Percentiles rank a stretch among this genome's conserved stretches.
These are phyloP conservation scores for Fusarium coicis DNA, from an alignment of 2,329 filamentous ascomycete genomes.

Conservation along the genomic window DNA sequence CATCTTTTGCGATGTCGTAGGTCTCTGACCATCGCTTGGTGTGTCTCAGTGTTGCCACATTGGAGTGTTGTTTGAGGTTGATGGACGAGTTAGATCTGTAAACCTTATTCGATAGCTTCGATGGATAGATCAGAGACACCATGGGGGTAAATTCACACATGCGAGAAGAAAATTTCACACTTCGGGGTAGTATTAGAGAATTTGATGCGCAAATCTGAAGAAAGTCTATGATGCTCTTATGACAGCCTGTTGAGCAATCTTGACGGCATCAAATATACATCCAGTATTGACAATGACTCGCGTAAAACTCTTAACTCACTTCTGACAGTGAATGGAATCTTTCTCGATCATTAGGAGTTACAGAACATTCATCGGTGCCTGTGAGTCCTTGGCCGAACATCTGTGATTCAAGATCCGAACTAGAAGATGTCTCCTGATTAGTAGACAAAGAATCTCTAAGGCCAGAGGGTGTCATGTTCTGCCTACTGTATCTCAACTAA, in stretches of 20 bases:
- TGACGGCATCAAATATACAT: background rate
- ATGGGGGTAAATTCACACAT: background rate
- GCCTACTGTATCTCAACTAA: background rate
- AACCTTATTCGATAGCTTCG: background rate
- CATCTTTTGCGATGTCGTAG: slow-evolving; percentile 28
- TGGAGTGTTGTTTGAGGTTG: too few relatives aligned
- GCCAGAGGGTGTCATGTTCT: fast-evolving
- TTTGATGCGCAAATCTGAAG: too few relatives aligned
- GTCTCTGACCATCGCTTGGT: slow-evolving; percentile 17
- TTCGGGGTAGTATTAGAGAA: background rate
- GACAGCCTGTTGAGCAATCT: background rate
- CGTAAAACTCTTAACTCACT: background rate
- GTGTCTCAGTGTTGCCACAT: slow-evolving; percentile 8
- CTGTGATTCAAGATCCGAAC: background rate
- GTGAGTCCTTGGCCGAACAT: background rate
- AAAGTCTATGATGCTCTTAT: background rate
- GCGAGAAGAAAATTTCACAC: background rate
- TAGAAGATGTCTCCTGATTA: too few relatives aligned
- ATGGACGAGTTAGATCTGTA: background rate
- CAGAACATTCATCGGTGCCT: background rate
- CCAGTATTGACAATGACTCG: background rate
- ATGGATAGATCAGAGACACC: background rate
- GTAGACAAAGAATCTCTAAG: background rate
- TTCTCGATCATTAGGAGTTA: fast-evolving
- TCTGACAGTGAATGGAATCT: background rate